Conservation (phyloP, 1,139 yeast species). For the Cylindricascospora bacillispora region DNA sequence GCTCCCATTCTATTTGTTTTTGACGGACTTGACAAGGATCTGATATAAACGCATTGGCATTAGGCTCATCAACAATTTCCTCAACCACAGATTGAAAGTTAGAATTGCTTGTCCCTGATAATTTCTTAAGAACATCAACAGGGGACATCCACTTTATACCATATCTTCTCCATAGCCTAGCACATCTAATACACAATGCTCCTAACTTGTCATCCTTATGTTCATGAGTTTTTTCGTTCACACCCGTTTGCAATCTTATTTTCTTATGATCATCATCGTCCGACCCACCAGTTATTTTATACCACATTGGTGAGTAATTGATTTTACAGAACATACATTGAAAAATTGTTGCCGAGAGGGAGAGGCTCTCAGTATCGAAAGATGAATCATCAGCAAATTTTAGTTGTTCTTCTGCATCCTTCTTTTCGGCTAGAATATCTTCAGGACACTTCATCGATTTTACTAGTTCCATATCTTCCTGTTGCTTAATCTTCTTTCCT, state of each 20-base stretch:
- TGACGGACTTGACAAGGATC: conserved; percentile 23
- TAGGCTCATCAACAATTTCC: conserved; percentile 12
- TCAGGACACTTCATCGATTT: no score
- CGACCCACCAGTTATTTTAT: conserved; percentile 41
- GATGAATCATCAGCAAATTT: conserved; percentile 31
- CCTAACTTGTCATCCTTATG: conserved; percentile 23
- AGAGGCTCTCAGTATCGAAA: conserved; percentile 22
- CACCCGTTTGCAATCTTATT: conserved; percentile 12
- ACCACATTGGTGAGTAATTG: conserved; percentile 26
- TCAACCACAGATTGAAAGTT: conserved; percentile 11
- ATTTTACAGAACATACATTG: conserved; percentile 25
- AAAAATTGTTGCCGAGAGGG: conserved; percentile 12
- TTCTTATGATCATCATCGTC: conserved; percentile 39
- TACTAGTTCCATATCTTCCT: conserved; percentile 8
- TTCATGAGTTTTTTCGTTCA: conserved; percentile 26
- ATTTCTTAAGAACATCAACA: conserved; percentile 44
- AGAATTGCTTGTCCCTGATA: conserved; percentile 15
- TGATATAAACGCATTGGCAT: conserved; percentile 8
- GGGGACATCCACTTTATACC: conserved; percentile 88
- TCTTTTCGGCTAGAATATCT: neutral
- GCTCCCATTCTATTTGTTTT: conserved; percentile 57
- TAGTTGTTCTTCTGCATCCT: conserved; percentile 6
- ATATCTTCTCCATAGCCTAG: conserved; percentile 81
- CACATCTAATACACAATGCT: conserved; percentile 79
- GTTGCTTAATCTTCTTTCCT: conserved; percentile 50